Percentiles rank a stretch among this genome's conserved stretches.
Evolutionary conservation across 345 rosid genomes (phyloP).

Genomic region (Euphorbia peplus): DNA sequence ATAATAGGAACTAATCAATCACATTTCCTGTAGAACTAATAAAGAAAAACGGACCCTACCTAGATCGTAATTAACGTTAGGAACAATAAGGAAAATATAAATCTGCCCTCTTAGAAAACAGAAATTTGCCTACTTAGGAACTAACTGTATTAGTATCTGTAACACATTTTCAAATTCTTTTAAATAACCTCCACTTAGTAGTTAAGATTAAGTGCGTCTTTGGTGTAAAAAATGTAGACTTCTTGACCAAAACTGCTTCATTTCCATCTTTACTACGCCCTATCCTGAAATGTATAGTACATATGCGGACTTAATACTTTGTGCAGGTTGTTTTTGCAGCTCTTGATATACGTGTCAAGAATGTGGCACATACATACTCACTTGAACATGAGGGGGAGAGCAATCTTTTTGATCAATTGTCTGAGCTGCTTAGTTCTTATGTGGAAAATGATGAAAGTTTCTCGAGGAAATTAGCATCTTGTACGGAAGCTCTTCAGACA

Average conservation of each 20-base stretch:
- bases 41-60: too few relatives aligned
- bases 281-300: constrained; percentile 3
- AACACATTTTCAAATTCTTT: not conserved
- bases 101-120: too few relatives aligned
- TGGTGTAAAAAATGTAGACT: constrained; percentile 1
- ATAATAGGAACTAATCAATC: too few relatives aligned
- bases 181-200: not conserved
- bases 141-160: too few relatives aligned
- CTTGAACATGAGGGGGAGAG: constrained; percentile 63
- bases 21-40: too few relatives aligned
- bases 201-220: not conserved
- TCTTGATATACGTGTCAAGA: constrained; percentile 60
- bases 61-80: too few relatives aligned
- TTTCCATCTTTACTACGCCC: constrained; percentile 15
- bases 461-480: constrained; percentile 59
- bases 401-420: constrained; percentile 55
- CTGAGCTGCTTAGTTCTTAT: constrained; percentile 43
- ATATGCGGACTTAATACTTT: constrained; percentile 5
- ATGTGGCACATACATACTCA: constrained; percentile 56
- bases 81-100: too few relatives aligned
- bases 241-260: not conserved
- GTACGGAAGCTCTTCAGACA: constrained; percentile 58
- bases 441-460: constrained; percentile 46
- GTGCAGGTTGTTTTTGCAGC: constrained; percentile 68
- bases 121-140: too few relatives aligned